Percentiles rank a stretch among this genome's conserved stretches.
Conservation (phyloP, 768 basidiomycete genomes). For the Leccinum imitatum region DNA sequence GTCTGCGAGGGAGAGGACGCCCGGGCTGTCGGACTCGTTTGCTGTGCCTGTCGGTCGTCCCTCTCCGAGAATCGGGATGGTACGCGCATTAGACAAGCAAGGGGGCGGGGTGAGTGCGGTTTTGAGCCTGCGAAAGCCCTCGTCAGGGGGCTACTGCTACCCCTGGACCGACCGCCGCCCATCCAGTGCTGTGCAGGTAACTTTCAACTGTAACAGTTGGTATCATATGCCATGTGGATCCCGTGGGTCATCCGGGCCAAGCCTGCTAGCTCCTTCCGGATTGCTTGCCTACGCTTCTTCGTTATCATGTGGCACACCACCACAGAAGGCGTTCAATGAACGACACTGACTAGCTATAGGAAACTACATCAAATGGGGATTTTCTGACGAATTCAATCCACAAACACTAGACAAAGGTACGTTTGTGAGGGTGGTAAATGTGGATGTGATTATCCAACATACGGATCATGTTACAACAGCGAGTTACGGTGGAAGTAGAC, state of each 20-base stretch:
- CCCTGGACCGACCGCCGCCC: not conserved
- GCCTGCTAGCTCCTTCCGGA: not conserved
- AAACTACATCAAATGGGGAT: not conserved
- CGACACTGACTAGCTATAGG: not conserved
- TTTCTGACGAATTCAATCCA: not conserved
- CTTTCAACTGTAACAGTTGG: not conserved
- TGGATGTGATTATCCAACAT: too few species aligned
- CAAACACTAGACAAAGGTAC: too few species aligned
- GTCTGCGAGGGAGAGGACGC: too few species aligned
- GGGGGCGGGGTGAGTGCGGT: not conserved
- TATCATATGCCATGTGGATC: not conserved
- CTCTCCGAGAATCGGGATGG: not conserved
- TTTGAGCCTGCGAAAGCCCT: not conserved
- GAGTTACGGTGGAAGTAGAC: too few species aligned
- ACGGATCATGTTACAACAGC: too few species aligned
- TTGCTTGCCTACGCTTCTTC: not conserved
- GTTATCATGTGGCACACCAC: not conserved
- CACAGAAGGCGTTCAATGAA: too few species aligned
- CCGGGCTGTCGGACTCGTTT: not conserved
- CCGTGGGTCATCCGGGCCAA: not conserved
- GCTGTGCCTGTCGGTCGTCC: not conserved
- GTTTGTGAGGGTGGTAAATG: too few species aligned
- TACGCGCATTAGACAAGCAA: not conserved
- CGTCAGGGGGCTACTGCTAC: not conserved
- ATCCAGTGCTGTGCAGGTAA: not conserved